Percentiles rank a stretch among this genome's conserved stretches.
phyloP scores from a whole-genome alignment of 768 basidiomycete genomes.

The Boletus barrowsii region DNA sequence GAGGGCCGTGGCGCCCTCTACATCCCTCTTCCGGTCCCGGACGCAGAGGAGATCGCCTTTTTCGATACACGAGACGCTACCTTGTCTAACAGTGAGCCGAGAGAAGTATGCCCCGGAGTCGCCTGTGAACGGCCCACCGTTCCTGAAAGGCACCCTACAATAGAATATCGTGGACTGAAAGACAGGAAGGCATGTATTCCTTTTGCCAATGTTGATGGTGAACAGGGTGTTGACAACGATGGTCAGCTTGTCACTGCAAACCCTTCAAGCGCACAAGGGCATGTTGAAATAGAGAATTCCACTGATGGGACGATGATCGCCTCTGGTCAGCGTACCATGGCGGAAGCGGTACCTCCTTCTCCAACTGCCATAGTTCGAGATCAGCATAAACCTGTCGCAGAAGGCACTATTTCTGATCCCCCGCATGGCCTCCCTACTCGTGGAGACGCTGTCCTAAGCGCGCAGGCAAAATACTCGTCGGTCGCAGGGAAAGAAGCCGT shows the following conservation, averaged over 20 bases:
- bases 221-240: neutral
- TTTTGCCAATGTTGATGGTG: neutral
- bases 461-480: neutral
- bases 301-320: slow-evolving; percentile 4
- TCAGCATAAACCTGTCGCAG: neutral
- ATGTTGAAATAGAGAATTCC: neutral
- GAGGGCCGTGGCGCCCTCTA: slow-evolving; percentile 1
- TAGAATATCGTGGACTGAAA: neutral
- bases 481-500: slow-evolving; percentile 5
- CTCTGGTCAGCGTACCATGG: neutral
- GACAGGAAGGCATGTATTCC: slow-evolving; percentile 1
- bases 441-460: neutral
- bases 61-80: slow-evolving; percentile 6
- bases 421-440: neutral
- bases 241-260: neutral
- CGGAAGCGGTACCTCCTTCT: neutral
- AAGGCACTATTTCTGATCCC: neutral
- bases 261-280: neutral
- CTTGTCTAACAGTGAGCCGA: neutral
- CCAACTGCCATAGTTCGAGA: neutral
- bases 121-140: neutral
- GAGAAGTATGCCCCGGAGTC: neutral
- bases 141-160: neutral
- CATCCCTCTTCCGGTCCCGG: slow-evolving; percentile 15
- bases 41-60: slow-evolving; percentile 14